Conservation (phyloP, 2,329 filamentous ascomycete species). For the Tolypocladium paradoxum region DNA sequence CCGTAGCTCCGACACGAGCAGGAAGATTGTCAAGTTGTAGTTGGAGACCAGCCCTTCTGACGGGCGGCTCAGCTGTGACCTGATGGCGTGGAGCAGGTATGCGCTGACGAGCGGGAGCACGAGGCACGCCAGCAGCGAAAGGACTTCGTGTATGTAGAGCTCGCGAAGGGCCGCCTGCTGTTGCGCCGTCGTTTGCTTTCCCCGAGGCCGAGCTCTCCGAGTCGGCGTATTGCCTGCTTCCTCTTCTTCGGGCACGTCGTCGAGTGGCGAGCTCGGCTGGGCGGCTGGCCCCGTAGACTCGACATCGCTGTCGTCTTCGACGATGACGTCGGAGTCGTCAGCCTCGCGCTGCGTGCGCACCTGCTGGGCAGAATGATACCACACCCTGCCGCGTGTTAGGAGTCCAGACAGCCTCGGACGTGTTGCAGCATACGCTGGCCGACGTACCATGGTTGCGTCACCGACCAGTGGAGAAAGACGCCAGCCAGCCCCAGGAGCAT, state of each 20-base stretch:
- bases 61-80: slow-evolving; percentile 68
- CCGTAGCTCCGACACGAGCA: slow-evolving; percentile 75
- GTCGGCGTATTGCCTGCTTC: slow-evolving; percentile 5
- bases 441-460: slow-evolving; percentile 74
- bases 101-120: slow-evolving; percentile 68
- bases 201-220: neutral
- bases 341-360: slow-evolving; percentile 42
- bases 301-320: slow-evolving; percentile 35
- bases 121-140: slow-evolving; percentile 71
- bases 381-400: slow-evolving; percentile 41
- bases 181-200: slow-evolving; percentile 11
- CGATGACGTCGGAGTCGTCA: slow-evolving; percentile 23
- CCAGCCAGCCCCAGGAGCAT: slow-evolving; percentile 70
- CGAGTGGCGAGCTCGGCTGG: slow-evolving; percentile 16
- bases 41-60: slow-evolving; percentile 84
- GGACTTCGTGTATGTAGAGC: slow-evolving; percentile 62
- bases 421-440: neutral
- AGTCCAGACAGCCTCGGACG: too few species aligned
- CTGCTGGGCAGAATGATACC: slow-evolving; percentile 63
- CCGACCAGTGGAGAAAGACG: slow-evolving; percentile 85
- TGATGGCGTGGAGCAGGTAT: slow-evolving; percentile 71
- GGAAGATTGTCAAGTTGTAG: slow-evolving; percentile 85
- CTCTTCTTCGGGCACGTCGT: slow-evolving; percentile 36
- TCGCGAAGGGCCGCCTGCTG: slow-evolving; percentile 42
- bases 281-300: slow-evolving; percentile 17